These are phyloP conservation scores for Entomortierella beljakovae DNA, from an alignment of 192 early-diverging fungal genomes.

Conservation along the genomic window DNA sequence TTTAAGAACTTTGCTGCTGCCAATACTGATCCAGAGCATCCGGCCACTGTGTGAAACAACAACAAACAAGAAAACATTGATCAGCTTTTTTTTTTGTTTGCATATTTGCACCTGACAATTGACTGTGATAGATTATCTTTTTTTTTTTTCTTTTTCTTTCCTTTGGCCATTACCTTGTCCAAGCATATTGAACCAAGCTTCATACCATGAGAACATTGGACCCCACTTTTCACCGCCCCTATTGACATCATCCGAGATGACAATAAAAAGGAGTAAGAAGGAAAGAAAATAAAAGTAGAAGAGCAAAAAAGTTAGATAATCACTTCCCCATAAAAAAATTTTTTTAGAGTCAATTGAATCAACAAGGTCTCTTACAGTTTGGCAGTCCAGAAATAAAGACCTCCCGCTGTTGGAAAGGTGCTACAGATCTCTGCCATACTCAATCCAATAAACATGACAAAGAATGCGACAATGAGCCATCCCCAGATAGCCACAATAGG, in stretches of 20 bases:
- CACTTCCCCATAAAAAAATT: not conserved
- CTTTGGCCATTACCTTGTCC: constrained; percentile 56
- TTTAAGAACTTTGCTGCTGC: constrained; percentile 45
- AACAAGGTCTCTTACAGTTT: constrained; percentile 25
- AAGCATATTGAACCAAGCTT: constrained; percentile 58
- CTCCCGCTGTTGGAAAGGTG: constrained; percentile 63
- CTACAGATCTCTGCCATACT: constrained; percentile 66
- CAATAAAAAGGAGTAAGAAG: too few relatives aligned
- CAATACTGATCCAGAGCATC: constrained; percentile 45
- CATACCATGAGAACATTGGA: constrained; percentile 56
- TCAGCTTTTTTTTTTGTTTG: not conserved
- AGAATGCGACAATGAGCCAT: constrained; percentile 60
- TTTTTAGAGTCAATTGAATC: not conserved
- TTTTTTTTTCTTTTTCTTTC: too few relatives aligned
- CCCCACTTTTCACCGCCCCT: constrained; percentile 55
- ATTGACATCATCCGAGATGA: too few relatives aligned
- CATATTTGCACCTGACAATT: constrained; percentile 3
- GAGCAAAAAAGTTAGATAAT: not conserved
- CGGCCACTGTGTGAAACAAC: constrained; percentile 44
- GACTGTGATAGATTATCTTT: constrained; percentile 19
- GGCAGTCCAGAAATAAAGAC: constrained; percentile 52
- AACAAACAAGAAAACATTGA: constrained; percentile 27
- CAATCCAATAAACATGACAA: constrained; percentile 46
- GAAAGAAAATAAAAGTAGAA: too few relatives aligned
- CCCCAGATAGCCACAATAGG: constrained; percentile 61